Conservation (phyloP, 441 rosid genomes). For the Capsella rubella region DNA sequence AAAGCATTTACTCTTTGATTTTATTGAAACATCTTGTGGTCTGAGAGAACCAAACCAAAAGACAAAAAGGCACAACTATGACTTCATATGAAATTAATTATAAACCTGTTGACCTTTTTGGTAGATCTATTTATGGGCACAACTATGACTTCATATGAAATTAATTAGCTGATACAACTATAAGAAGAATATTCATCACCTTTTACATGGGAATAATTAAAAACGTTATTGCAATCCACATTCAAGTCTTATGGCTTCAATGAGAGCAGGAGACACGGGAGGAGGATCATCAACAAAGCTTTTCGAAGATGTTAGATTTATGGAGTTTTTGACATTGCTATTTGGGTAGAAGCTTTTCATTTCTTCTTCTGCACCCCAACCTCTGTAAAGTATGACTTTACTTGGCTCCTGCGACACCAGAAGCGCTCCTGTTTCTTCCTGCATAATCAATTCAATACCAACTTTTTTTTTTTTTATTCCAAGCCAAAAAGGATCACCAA, state of each 20-base stretch:
- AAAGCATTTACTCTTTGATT: no score
- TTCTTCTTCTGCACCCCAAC: constrained; percentile 81
- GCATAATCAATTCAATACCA: constrained; percentile 32
- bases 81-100: no score
- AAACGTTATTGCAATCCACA: constrained; percentile 60
- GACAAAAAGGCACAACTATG: no score
- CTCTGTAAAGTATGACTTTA: constrained; percentile 88
- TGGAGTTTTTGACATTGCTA: constrained; percentile 37
- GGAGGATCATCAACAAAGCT: constrained; percentile 39
- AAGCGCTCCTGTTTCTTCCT: constrained; percentile 92
- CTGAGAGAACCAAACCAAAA: no score
- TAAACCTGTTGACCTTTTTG: no score
- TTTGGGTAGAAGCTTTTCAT: constrained; percentile 48
- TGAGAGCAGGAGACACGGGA: constrained; percentile 73
- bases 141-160: background rate
- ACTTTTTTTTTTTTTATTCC: background rate
- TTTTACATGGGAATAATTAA: background rate
- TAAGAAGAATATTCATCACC: no score
- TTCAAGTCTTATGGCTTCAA: constrained; percentile 83
- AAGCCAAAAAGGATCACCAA: background rate
- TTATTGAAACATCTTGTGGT: no score
- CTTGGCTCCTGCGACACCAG: constrained; percentile 93
- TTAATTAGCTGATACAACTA: no score
- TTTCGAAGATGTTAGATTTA: constrained; percentile 28
- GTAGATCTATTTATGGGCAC: background rate